phyloP scores from a whole-genome alignment of 73 alveolate genomes.

The Paramecium bursaria region DNA sequence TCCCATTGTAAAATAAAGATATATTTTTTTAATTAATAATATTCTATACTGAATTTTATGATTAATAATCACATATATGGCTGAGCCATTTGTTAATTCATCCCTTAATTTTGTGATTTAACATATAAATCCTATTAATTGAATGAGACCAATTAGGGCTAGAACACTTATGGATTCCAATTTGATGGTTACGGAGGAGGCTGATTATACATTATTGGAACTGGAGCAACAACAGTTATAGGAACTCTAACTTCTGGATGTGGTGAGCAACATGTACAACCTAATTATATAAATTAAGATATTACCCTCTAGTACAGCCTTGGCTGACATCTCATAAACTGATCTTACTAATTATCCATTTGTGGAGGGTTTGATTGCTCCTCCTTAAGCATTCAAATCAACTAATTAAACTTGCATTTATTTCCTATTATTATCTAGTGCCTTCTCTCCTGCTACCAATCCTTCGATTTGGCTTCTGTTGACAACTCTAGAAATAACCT shows the following conservation, averaged over 20 bases:
- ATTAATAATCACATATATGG: slow-evolving; percentile 16
- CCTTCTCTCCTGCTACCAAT: slow-evolving; percentile 22
- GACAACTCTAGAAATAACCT: slow-evolving; percentile 6
- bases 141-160: slow-evolving; percentile 48
- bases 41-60: not conserved
- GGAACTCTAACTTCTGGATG: slow-evolving; percentile 64
- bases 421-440: slow-evolving; percentile 49
- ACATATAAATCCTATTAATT: not conserved
- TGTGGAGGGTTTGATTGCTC: slow-evolving; percentile 60
- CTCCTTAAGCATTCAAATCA: not conserved
- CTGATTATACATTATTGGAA: slow-evolving; percentile 35
- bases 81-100: slow-evolving; percentile 23
- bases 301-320: slow-evolving; percentile 55
- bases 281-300: not conserved
- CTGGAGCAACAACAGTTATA: slow-evolving; percentile 63
- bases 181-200: slow-evolving; percentile 15
- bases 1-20: not conserved
- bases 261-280: slow-evolving; percentile 64
- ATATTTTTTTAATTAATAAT: not conserved
- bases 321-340: slow-evolving; percentile 21
- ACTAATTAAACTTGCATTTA: slow-evolving; percentile 7
- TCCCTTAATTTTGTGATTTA: not conserved
- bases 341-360: slow-evolving; percentile 62
- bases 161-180: slow-evolving; percentile 70
- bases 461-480: slow-evolving; percentile 51